A percentile compares a stretch with the other conserved stretches of the same genome.
These are phyloP conservation scores for Dianthus caryophyllus DNA, from an alignment of 148 eudicot species.

Conservation along the genomic window DNA sequence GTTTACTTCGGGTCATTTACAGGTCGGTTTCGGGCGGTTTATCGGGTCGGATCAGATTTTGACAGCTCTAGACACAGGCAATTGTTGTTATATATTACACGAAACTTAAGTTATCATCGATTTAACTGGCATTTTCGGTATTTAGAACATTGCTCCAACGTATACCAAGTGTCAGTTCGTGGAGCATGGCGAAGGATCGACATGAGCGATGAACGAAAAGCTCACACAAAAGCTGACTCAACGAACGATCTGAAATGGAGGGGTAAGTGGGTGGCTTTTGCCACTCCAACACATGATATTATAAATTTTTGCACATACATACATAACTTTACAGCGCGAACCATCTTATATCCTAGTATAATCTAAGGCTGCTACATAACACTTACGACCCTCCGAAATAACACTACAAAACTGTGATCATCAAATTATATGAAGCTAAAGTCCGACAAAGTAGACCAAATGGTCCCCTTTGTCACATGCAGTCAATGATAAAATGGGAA, in stretches of 20 bases:
- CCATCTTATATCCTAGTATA: constrained; percentile 13
- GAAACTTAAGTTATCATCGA: too few relatives aligned
- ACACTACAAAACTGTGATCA: constrained; percentile 40
- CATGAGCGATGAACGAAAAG: too few relatives aligned
- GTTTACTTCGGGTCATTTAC: too few relatives aligned
- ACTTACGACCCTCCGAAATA: constrained; percentile 18
- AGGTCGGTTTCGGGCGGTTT: too few relatives aligned
- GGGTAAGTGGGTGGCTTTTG: constrained; percentile 9
- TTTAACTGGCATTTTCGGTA: too few relatives aligned
- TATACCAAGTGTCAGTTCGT: too few relatives aligned
- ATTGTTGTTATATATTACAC: too few relatives aligned
- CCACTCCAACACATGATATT: constrained; percentile 25
- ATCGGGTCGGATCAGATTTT: too few relatives aligned
- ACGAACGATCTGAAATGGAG: neutral
- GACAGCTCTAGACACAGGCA: too few relatives aligned
- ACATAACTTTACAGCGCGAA: constrained; percentile 22
- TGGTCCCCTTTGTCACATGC: constrained; percentile 19
- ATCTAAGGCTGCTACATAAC: constrained; percentile 26
- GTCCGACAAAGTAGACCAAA: constrained; percentile 24
- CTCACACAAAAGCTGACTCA: too few relatives aligned
- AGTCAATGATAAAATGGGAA: constrained; percentile 19
- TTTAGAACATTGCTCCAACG: too few relatives aligned
- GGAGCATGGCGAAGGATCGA: too few relatives aligned
- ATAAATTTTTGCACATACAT: constrained; percentile 24
- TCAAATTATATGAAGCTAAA: constrained; percentile 13